phyloP scores from a whole-genome alignment of 176 grass and related monocot species.

The Avena eriantha region DNA sequence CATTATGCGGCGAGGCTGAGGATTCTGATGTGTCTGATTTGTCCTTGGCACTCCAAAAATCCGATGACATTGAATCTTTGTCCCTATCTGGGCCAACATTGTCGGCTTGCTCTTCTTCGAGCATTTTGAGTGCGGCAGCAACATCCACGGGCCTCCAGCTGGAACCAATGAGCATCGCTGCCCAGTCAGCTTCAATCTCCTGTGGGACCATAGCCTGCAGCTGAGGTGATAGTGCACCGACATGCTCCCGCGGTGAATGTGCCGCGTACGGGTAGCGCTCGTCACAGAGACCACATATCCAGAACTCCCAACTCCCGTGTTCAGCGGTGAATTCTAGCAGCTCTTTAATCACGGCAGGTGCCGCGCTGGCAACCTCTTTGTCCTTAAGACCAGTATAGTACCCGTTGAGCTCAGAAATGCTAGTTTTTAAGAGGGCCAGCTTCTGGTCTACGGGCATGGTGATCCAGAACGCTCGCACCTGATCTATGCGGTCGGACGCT shows the following conservation, averaged over 20 bases:
- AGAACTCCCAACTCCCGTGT: conserved; percentile 71
- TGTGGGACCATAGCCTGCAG: conserved; percentile 60
- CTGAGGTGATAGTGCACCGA: conserved; percentile 45
- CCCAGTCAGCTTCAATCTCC: conserved; percentile 69
- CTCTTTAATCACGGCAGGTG: conserved; percentile 55
- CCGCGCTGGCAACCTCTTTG: conserved; percentile 38
- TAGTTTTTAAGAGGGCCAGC: conserved; percentile 60
- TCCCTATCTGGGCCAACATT: conserved; percentile 54
- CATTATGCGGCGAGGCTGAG: conserved; percentile 55
- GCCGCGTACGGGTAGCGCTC: conserved; percentile 54
- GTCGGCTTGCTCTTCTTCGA: conserved; percentile 66
- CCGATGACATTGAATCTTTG: conserved; percentile 52
- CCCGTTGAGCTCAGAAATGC: conserved; percentile 59
- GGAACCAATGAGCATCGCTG: conserved; percentile 62
- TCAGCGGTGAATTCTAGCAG: conserved; percentile 49
- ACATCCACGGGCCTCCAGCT: conserved; percentile 83
- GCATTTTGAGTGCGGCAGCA: conserved; percentile 45
- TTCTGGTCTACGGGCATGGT: conserved; percentile 50
- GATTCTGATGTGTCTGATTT: conserved; percentile 67
- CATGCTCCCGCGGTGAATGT: conserved; percentile 61
- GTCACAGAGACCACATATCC: conserved; percentile 63
- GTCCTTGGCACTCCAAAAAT: conserved; percentile 66
- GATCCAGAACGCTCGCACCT: conserved; percentile 78
- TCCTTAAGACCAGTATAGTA: conserved; percentile 61
- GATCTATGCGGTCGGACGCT: conserved; percentile 54